A percentile compares a stretch with the other conserved stretches of the same genome.
Conservation (phyloP, 1,284 basidiomycete species). For the Ceratorhiza oryzae-sativae region DNA sequence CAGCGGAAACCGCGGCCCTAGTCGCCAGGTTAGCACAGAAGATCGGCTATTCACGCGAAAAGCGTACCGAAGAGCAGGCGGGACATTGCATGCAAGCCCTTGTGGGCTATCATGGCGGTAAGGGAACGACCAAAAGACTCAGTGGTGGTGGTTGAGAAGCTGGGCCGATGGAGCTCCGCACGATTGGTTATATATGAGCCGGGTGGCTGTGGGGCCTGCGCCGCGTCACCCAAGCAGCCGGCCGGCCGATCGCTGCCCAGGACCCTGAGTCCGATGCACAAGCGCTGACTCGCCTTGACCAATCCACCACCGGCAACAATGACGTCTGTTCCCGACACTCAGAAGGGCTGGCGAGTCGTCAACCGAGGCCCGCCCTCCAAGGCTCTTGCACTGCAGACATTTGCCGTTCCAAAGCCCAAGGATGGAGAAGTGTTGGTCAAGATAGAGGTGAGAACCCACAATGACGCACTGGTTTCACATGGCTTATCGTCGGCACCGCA, state of each 20-base stretch:
- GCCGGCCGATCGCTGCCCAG: conserved; percentile 23
- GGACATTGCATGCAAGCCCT: conserved; percentile 32
- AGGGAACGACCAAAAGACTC: background rate
- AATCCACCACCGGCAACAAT: conserved; percentile 3
- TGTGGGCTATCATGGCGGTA: conserved; percentile 24
- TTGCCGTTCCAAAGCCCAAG: conserved; percentile 57
- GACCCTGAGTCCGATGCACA: background rate
- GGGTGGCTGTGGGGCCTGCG: conserved; percentile 5
- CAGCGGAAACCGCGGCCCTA: conserved; percentile 24
- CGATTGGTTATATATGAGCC: background rate
- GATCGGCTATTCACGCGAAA: background rate
- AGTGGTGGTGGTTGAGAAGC: background rate
- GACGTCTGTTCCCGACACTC: conserved; percentile 45
- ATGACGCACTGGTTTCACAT: background rate
- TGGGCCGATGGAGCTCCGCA: background rate
- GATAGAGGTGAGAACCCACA: conserved; percentile 50
- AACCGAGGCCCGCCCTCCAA: conserved; percentile 54
- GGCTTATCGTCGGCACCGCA: conserved; percentile 41
- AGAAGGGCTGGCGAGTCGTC: conserved; percentile 52
- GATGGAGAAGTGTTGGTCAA: conserved; percentile 65
- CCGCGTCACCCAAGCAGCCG: conserved; percentile 21
- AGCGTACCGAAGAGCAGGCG: conserved; percentile 35
- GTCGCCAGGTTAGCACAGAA: background rate
- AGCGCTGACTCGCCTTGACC: background rate
- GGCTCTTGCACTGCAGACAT: conserved; percentile 58